phyloP scores from a whole-genome alignment of 805 yeast genomes.

The Barnettozyma salicaria region DNA sequence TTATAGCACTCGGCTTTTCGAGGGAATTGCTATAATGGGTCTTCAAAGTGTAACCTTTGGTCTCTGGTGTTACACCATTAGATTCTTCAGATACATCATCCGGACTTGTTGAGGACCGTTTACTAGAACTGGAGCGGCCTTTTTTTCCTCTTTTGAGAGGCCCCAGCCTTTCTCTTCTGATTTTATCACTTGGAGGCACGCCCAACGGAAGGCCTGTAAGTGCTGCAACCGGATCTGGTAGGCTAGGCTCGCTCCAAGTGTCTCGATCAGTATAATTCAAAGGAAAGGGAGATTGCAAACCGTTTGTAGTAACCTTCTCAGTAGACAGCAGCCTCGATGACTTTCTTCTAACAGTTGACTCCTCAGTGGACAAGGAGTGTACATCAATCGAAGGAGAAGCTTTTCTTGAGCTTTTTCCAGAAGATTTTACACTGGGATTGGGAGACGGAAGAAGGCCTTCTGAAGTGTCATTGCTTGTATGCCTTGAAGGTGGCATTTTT shows the following conservation, averaged over 20 bases:
- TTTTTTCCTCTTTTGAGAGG: conserved; percentile 31
- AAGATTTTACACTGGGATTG: neutral
- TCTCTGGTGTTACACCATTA: conserved; percentile 1
- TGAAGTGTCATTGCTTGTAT: too few species aligned
- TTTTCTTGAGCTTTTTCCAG: neutral
- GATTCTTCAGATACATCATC: too few species aligned
- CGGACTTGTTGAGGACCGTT: conserved; percentile 2
- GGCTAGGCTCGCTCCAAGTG: conserved; percentile 46
- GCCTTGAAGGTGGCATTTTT: too few species aligned
- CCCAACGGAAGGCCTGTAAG: conserved; percentile 73
- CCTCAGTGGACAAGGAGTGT: too few species aligned
- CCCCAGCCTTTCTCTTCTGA: conserved; percentile 52
- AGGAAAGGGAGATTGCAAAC: neutral
- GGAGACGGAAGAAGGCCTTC: too few species aligned
- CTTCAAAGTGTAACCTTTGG: conserved; percentile 1
- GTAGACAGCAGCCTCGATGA: neutral
- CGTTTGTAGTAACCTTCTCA: neutral
- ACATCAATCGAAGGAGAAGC: neutral
- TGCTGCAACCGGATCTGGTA: conserved; percentile 47
- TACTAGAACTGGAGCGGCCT: conserved; percentile 14
- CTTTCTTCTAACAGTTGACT: neutral
- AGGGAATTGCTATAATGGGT: conserved; percentile 18
- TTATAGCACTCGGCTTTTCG: conserved; percentile 19
- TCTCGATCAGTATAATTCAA: neutral
- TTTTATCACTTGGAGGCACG: conserved; percentile 55